Evolutionary conservation across 2,329 filamentous ascomycete species (phyloP).

Genomic region (Venturia carpophila): DNA sequence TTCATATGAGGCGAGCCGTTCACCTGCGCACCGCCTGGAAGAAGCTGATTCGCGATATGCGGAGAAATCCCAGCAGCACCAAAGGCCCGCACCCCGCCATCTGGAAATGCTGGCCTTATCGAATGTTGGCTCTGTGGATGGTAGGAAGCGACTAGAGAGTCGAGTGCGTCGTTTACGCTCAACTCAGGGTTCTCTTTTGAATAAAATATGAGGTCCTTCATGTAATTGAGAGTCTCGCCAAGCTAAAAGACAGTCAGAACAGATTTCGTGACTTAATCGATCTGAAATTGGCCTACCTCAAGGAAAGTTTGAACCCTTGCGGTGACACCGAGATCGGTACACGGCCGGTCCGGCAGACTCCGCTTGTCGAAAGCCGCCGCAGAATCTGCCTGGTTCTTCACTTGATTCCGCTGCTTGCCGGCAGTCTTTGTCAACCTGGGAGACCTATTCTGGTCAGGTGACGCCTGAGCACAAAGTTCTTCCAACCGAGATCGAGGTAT

Average conservation of each 20-base stretch:
- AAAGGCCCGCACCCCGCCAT: constrained; percentile 10
- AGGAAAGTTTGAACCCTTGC: constrained; percentile 51
- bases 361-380: constrained; percentile 38
- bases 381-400: constrained; percentile 35
- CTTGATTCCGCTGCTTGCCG: constrained; percentile 38
- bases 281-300: constrained; percentile 42
- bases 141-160: constrained; percentile 39
- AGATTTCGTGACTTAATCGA: background rate
- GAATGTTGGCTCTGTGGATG: constrained; percentile 22
- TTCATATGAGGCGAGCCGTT: constrained; percentile 40
- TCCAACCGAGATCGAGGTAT: constrained; percentile 59
- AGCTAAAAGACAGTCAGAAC: constrained; percentile 38
- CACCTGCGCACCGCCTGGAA: constrained; percentile 43
- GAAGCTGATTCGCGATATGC: constrained; percentile 46
- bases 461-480: constrained; percentile 38
- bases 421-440: constrained; percentile 49
- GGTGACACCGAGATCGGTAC: constrained; percentile 48
- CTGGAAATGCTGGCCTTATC: constrained; percentile 6
- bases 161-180: constrained; percentile 48
- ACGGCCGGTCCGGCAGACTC: constrained; percentile 39
- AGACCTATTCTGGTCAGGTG: constrained; percentile 49
- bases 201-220: constrained; percentile 53
- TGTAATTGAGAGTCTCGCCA: constrained; percentile 57
- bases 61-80: constrained; percentile 37
- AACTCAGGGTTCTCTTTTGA: constrained; percentile 46